A percentile compares a stretch with the other conserved stretches of the same genome.
Evolutionary conservation across 2,329 filamentous ascomycete species (phyloP).

Genomic region (Cucurbitaria berberidis): DNA sequence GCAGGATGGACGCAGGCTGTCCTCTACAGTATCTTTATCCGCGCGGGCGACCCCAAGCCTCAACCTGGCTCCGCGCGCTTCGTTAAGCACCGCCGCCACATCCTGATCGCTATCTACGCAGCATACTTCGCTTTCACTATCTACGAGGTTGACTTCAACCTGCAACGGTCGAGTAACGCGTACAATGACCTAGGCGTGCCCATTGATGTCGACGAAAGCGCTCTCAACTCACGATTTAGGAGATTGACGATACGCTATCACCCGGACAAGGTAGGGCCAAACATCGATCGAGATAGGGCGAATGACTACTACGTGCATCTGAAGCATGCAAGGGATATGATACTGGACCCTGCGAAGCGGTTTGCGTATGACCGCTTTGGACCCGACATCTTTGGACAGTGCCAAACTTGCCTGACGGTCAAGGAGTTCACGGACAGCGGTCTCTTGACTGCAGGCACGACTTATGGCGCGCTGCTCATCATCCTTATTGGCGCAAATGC

Average conservation of each 20-base stretch:
- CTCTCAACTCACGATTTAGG: conserved; percentile 84
- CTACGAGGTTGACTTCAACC: conserved; percentile 85
- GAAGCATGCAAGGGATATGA: conserved; percentile 83
- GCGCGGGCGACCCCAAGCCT: conserved; percentile 83
- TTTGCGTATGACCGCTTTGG: conserved; percentile 83
- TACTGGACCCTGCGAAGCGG: conserved; percentile 80
- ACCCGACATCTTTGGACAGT: conserved; percentile 64
- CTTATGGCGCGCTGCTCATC: conserved; percentile 37
- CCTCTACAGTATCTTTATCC: conserved; percentile 87
- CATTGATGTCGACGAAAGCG: conserved; percentile 71
- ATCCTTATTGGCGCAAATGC: conserved; percentile 42
- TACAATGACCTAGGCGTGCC: conserved; percentile 78
- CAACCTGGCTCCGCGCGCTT: conserved; percentile 70
- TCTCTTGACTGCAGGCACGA: conserved; percentile 47
- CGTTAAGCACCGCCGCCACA: conserved; percentile 76
- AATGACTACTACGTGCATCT: conserved; percentile 76
- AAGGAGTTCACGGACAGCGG: conserved; percentile 76
- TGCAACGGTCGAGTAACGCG: conserved; percentile 74
- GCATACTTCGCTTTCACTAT: conserved; percentile 90
- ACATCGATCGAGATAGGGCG: conserved; percentile 35
- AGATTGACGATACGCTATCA: conserved; percentile 69
- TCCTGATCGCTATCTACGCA: conserved; percentile 82
- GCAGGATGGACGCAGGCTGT: conserved; percentile 67
- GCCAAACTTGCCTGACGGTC: conserved; percentile 67
- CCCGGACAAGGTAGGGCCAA: conserved; percentile 74